Evolutionary conservation across 2,329 filamentous ascomycete genomes (phyloP), one percentile per base, ranked within the genome.

Genomic region (Sporothrix variecibatus): DNA sequence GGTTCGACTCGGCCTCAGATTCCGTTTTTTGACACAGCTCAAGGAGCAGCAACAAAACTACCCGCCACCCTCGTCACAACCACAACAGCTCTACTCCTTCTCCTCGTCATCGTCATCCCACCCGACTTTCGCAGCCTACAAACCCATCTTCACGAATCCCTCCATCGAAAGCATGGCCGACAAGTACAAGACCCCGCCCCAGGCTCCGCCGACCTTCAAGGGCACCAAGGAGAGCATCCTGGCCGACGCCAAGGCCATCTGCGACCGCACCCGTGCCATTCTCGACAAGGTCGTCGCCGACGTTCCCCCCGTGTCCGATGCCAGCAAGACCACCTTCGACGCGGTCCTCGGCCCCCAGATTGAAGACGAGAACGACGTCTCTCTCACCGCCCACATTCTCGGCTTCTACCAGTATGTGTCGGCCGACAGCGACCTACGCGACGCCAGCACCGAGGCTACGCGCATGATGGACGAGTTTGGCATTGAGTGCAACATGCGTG

Each of bases 351-450:
- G 86, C 40, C 94, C 94, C 23, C 90, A 96, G 80, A 90, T 92
- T 38, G 85, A 90, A 69, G 92, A 93, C 78, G 92, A 94, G 83
- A 93, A 95, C 81, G 80, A 85, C 58, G 85, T 87, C 77, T 85
- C 86, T 0, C 84, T 93, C 34, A 85, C 87, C 76, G 83, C 86
- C 67, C 87, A 90, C 75, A 94, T 94, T 77, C 83, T 95, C 72
- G 90, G 90, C 77, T 95, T 96, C 83, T 95, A 95, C 82, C 92
- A 94, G 80, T 91, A 93, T 77, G 92, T 95, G 3, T 94, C 92
- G 23, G 88, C 87, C 0, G 86, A 94, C 79, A 86, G 88, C 76
- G 87, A 86, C 72, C 85, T 96, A 65, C 89, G 93, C 49, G 90
- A 94, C 83, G 92, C 93, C 17, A 94, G 92, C 2, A 92, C 90